Evolutionary conservation across 768 basidiomycete species (phyloP).

Genomic region (Lyophyllum shimeji): DNA sequence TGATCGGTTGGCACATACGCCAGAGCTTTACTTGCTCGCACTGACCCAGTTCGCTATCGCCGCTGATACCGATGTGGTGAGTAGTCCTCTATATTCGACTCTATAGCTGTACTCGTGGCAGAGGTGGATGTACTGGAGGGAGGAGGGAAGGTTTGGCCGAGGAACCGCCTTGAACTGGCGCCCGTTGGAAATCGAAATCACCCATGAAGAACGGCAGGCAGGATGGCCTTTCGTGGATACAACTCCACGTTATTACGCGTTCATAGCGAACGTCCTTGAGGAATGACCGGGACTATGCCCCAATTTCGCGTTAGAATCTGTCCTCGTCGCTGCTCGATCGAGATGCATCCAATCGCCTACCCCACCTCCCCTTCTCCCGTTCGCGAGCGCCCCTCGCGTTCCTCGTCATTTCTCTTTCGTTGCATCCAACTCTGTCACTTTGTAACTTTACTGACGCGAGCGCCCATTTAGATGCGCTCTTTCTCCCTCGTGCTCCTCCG

Average conservation of each 20-base stretch:
- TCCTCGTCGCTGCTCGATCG: not conserved
- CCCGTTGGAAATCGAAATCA: no score
- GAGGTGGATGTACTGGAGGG: not conserved
- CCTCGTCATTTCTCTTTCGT: not conserved
- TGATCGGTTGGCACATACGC: slow-evolving; percentile 73
- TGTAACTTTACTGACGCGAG: slow-evolving; percentile 4
- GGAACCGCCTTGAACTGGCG: no score
- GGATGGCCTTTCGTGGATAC: no score
- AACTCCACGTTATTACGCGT: no score
- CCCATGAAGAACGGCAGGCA: no score
- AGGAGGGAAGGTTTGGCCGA: not conserved
- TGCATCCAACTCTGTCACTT: not conserved
- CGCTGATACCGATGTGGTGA: slow-evolving; percentile 78
- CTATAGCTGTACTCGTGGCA: not conserved
- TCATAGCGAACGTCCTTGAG: no score
- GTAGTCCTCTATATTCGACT: slow-evolving; percentile 24
- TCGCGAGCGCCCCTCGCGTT: not conserved
- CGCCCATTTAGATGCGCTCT: slow-evolving; percentile 65
- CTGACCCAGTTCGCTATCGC: slow-evolving; percentile 76
- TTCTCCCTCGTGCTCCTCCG: slow-evolving; percentile 82
- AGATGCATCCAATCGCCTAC: not conserved
- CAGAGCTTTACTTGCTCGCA: slow-evolving; percentile 78
- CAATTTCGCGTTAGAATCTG: no score
- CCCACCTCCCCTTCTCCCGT: not conserved
- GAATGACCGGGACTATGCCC: no score